Conservation (phyloP, 83 land plant genomes). For the Picea mariana region DNA sequence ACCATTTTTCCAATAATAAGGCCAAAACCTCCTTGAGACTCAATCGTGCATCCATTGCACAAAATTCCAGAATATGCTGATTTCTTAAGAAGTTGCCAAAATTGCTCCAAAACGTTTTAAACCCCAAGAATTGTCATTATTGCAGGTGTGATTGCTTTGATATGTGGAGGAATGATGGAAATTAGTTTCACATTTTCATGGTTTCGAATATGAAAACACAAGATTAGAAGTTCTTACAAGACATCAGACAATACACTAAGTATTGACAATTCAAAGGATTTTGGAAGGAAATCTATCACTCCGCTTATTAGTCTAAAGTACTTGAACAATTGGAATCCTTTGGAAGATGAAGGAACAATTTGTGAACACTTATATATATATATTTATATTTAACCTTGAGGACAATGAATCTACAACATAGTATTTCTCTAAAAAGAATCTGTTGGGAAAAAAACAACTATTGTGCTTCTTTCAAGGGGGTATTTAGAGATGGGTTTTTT, state of each 20-base stretch:
- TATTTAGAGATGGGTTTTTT: conserved; percentile 72
- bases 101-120: conserved; percentile 30
- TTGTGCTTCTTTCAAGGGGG: conserved; percentile 69
- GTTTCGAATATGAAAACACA: conserved; percentile 74
- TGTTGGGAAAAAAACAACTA: conserved; percentile 69
- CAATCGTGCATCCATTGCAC: conserved; percentile 29
- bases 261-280: conserved; percentile 36
- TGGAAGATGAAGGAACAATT: conserved; percentile 25
- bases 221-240: conserved; percentile 50
- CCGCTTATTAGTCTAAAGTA: conserved; percentile 62
- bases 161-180: conserved; percentile 25
- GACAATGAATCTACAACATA: conserved; percentile 89
- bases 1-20: conserved; percentile 1
- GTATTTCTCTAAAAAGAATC: conserved; percentile 78
- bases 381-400: conserved; percentile 65
- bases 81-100: conserved; percentile 19
- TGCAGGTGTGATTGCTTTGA: conserved; percentile 34
- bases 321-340: conserved; percentile 54
- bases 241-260: conserved; percentile 37
- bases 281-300: conserved; percentile 40
- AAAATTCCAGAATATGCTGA: conserved; percentile 15
- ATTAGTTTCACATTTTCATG: conserved; percentile 41
- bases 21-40: conserved; percentile 23
- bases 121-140: conserved; percentile 26
- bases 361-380: conserved; percentile 20